These are phyloP conservation scores for Wickerhamomyces queroliae DNA, from an alignment of 805 yeast species.

Conservation along the genomic window DNA sequence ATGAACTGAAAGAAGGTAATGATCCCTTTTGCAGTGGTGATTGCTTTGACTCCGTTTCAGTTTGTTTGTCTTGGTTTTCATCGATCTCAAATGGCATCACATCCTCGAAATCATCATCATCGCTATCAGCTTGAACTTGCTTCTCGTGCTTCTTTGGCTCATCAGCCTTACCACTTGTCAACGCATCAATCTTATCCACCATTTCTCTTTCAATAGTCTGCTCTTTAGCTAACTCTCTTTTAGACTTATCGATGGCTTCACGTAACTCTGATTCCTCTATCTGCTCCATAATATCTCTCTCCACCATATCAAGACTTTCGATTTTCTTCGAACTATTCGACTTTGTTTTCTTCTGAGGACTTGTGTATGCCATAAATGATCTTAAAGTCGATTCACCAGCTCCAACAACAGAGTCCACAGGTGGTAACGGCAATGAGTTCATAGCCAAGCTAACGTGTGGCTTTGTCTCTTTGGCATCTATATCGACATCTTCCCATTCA, in stretches of 20 bases:
- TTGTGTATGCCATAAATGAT: constrained; percentile 17
- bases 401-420: constrained; percentile 10
- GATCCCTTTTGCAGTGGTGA: no score
- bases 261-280: no score
- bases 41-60: no score
- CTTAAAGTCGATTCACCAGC: constrained; percentile 11
- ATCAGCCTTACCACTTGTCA: neutral
- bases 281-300: no score
- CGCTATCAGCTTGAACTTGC: constrained; percentile 22
- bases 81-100: constrained; percentile 16
- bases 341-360: constrained; percentile 6
- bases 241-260: constrained; percentile 39
- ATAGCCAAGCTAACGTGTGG: constrained; percentile 34
- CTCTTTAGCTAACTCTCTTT: constrained; percentile 31
- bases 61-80: neutral
- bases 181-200: constrained; percentile 2
- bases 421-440: constrained; percentile 34
- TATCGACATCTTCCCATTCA: constrained; percentile 70
- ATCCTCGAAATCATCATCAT: constrained; percentile 25
- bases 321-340: constrained; percentile 14
- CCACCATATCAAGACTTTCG: constrained; percentile 30
- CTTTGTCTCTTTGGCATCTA: constrained; percentile 21
- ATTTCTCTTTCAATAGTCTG: constrained; percentile 10
- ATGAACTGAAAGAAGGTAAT: no score
- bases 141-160: constrained; percentile 22